A percentile compares a stretch with the other conserved stretches of the same genome.
Conservation (phyloP, 2,329 filamentous ascomycete species). For the Apiospora marii region DNA sequence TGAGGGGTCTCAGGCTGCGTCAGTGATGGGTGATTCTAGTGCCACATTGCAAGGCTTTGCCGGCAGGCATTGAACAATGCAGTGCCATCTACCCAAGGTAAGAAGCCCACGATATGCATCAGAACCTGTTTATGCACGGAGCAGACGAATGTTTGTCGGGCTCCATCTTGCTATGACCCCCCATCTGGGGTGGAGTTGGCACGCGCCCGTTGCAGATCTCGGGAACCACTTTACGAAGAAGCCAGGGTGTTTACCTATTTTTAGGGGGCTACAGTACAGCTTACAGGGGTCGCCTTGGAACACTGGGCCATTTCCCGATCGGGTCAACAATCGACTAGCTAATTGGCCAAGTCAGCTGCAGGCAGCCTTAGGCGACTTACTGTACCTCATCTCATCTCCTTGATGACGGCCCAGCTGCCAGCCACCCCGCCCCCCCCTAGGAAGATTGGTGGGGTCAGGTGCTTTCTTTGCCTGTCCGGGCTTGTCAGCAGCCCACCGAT, state of each 20-base stretch:
- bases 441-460: neutral
- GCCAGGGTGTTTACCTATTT: neutral
- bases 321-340: neutral
- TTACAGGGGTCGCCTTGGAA: neutral
- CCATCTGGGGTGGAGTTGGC: too few relatives aligned
- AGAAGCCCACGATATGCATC: too few relatives aligned
- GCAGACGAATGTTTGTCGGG: neutral
- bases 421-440: too few relatives aligned
- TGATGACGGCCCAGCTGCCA: too few relatives aligned
- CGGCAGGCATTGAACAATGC: too few relatives aligned
- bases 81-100: too few relatives aligned
- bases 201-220: too few relatives aligned
- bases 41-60: too few relatives aligned
- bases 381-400: neutral
- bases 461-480: too few relatives aligned
- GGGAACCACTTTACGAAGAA: slow-evolving; percentile 4
- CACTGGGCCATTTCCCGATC: neutral
- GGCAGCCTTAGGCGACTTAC: neutral
- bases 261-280: neutral
- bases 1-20: too few relatives aligned
- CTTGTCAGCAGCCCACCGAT: neutral
- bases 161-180: neutral
- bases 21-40: too few relatives aligned
- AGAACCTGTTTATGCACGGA: too few relatives aligned
- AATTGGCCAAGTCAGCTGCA: neutral